Evolutionary conservation across 2,329 filamentous ascomycete genomes (phyloP), one percentile per base, ranked within the genome.

Genomic region (Hypoxylon sp.): DNA sequence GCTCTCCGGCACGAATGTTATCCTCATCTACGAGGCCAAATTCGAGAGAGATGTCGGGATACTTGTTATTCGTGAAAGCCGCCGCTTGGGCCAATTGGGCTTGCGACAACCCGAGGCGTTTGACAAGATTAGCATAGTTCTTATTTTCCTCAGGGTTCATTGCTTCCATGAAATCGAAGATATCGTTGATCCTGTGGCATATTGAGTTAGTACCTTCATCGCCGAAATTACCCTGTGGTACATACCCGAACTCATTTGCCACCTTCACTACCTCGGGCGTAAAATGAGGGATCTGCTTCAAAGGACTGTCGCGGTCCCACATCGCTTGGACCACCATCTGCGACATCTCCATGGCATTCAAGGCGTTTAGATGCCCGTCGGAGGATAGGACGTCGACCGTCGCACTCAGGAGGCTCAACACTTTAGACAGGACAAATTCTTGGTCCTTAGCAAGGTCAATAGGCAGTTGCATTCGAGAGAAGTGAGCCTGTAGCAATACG

Each of bases 301-400:
- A 85, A 38, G 96, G 94, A 73, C 92, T 96, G 78, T 99, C 96
- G 61, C 94, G 91, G 80, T 99, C 95, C 96, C 96, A 99, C 93
- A 98, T 97, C 51, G 91, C 94, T 80, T 99, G 96, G 2, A 99
- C 94, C 55, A 96, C 93, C 96, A 99, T 99, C 77, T 99, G 96
- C 11, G 93, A 97, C 87, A 99, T 93, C 78, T 99, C 96, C 95
- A 99, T 99, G 26, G 96, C 96, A 73, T 91, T 94, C 90, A 97
- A 97, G 64, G 96, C 95, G 76, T 99, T 99, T 67, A 99, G 85
- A 74, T 97, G 93, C 12, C 95, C 96, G 73, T 99, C 94, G 0
- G 94, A 97, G 8, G 93, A 97, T 33, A 99, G 86, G 14, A 99
- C 93, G 77, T 99, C 96, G 20, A 98, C 96, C 74, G 91, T 93